Percentiles rank a stretch among this genome's conserved stretches.
Conservation (phyloP, 495 filamentous ascomycete genomes). For the Penicillium parvum region DNA sequence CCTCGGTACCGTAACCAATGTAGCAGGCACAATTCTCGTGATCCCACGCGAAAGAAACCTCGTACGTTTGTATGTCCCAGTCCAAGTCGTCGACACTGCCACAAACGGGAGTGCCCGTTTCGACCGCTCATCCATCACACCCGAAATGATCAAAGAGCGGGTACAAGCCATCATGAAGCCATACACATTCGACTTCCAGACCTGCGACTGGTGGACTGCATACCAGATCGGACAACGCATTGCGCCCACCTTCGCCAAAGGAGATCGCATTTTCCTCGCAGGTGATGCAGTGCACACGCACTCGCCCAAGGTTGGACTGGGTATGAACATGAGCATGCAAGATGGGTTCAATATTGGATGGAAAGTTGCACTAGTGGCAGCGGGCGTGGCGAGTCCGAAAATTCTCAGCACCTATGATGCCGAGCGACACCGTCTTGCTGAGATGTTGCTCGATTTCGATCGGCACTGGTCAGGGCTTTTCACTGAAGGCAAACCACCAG, state of each 20-base stretch:
- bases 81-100: conserved; percentile 34
- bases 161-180: conserved; percentile 58
- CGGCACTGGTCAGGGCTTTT: conserved; percentile 23
- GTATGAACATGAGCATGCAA: conserved; percentile 81
- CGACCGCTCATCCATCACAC: conserved; percentile 55
- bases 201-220: conserved; percentile 57
- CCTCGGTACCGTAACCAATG: conserved; percentile 55
- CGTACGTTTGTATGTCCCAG: conserved; percentile 66
- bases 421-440: conserved; percentile 66
- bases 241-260: conserved; percentile 59
- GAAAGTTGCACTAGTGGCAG: conserved; percentile 69
- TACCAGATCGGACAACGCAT: conserved; percentile 70
- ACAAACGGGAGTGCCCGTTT: conserved; percentile 12
- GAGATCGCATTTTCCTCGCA: conserved; percentile 67
- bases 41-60: conserved; percentile 65
- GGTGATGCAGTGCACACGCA: conserved; percentile 84
- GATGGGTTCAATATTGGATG: conserved; percentile 77
- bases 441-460: conserved; percentile 70
- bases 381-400: conserved; percentile 48
- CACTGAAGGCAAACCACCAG: conserved; percentile 3
- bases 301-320: conserved; percentile 77
- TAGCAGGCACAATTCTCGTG: conserved; percentile 59
- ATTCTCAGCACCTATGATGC: conserved; percentile 67
- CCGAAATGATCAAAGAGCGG: conserved; percentile 52
- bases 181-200: conserved; percentile 56